Evolutionary conservation across 2,329 filamentous ascomycete species (phyloP), one percentile per base, ranked within the genome.

Genomic region (Emergomyces pasteurianus): DNA sequence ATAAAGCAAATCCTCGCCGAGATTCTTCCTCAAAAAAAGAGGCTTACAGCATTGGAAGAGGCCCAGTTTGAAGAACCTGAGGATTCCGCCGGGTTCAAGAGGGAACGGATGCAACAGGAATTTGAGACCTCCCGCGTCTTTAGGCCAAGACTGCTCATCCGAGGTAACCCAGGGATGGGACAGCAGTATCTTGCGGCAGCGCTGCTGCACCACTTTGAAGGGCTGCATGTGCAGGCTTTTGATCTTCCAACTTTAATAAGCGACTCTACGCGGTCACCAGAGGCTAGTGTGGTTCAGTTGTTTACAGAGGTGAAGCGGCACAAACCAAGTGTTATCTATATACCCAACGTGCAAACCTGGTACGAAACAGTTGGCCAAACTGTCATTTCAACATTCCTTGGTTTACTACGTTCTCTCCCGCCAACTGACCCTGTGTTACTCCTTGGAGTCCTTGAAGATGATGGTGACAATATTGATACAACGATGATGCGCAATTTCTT

Each of bases 301-400:
- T 97, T 99, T 70, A 86, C 89, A 0, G 94, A 97, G 76, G 89
- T 95, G 43, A 90, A 92, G 73, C 86, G 92, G 43, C 91, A 96
- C 72, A 96, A 96, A 73, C 94, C 94, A 0, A 95, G 91, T 71
- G 90, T 97, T 43, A 94, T 99, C 58, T 97, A 92, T 74, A 88
- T 99, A 50, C 92, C 94, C 1, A 87, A 91, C 66, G 84, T 97
- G 56, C 89, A 96, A 66, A 83, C 87, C 8, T 99, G 94, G 94
- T 92, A 90, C 70, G 76, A 83, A 14, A 86, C 88, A 0, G 77
- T 90, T 46, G 84, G 86, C 2, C 76, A 77, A 14, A 71, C 79
- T 16, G 83, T 84, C 4, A 84, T 95, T 60, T 86, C 86, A 40
- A 94, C 90, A 0, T 96, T 99, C 73, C 80, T 87, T 62, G 87